Evolutionary conservation across 1,284 basidiomycete genomes (phyloP).

Genomic region (Austroboletus novae-zelandiae): DNA sequence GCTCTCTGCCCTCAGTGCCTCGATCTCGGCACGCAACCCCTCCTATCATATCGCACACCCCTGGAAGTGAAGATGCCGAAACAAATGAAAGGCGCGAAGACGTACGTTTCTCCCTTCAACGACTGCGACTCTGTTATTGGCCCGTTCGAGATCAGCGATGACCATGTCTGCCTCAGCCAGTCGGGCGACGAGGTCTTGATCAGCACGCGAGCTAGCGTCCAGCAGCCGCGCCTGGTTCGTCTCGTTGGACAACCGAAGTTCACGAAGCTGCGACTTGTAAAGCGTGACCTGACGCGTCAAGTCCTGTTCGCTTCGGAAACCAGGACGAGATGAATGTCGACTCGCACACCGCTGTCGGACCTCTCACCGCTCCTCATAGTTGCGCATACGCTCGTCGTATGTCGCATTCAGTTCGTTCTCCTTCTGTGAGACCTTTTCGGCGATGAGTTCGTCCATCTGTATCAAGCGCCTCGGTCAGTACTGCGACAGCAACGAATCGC

Average conservation of each 20-base stretch:
- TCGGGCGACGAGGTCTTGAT: slow-evolving; percentile 87
- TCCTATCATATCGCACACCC: slow-evolving; percentile 51
- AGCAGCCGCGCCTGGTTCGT: slow-evolving; percentile 88
- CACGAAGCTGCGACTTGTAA: slow-evolving; percentile 84
- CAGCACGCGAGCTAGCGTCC: slow-evolving; percentile 85
- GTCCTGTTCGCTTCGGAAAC: slow-evolving; percentile 76
- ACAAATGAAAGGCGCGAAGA: not conserved
- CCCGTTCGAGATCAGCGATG: slow-evolving; percentile 87
- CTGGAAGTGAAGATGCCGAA: not conserved
- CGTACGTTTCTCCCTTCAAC: slow-evolving; percentile 90
- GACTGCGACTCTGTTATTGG: slow-evolving; percentile 87
- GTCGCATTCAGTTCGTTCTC: slow-evolving; percentile 95
- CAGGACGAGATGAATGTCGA: not conserved
- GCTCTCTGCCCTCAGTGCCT: slow-evolving; percentile 78
- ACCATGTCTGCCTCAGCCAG: slow-evolving; percentile 91
- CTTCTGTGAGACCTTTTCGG: slow-evolving; percentile 83
- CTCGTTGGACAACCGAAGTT: slow-evolving; percentile 88
- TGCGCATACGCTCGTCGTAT: slow-evolving; percentile 92
- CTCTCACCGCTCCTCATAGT: slow-evolving; percentile 87
- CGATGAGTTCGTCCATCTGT: slow-evolving; percentile 88
- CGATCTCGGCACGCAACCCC: slow-evolving; percentile 89
- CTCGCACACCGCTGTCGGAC: not conserved
- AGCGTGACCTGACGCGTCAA: slow-evolving; percentile 84
- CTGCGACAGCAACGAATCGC: too few species aligned
- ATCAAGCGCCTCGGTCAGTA: slow-evolving; percentile 3